Evolutionary conservation across 2,329 filamentous ascomycete genomes (phyloP), one percentile per base, ranked within the genome.

Genomic region (Pseudogymnoascus sp.): DNA sequence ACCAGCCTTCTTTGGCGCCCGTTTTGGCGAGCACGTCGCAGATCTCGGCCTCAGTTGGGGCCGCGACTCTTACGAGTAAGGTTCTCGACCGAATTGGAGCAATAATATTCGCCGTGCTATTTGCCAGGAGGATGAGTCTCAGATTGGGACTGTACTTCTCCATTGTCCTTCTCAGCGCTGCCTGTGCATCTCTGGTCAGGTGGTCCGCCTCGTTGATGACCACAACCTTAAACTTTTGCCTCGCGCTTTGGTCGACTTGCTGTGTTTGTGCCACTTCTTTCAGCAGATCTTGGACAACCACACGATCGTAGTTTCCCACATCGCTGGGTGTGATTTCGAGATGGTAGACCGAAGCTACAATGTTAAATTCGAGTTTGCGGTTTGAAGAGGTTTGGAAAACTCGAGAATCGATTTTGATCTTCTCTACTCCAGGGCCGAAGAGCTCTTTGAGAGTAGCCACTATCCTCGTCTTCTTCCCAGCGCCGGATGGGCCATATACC

Each of bases 121-220:
- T 97, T 57, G 94, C 94, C 63, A 99, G 78, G 63, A 99, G 78
- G 57, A 99, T 97, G 68, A 99, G 76, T 20, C 94, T 83, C 71
- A 99, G 71, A 73, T 99, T 99, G 12, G 93, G 92, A 70, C 90
- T 95, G 80, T 99, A 99, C 75, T 99, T 99, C 77, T 99, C 94
- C 94, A 99, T 99, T 0, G 94, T 99, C 65, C 94, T 82, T 73
- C 94, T 85, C 71, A 99, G 78, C 33, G 95, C 95, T 0, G 95
- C 94, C 76, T 99, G 94, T 3, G 94, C 94, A 79, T 99, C 94
- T 65, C 94, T 81, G 3, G 88, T 94, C 66, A 99, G 81, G 71
- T 96, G 90, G 72, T 99, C 95, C 6, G 94, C 94, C 78, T 99
- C 94, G 70, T 99, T 99, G 80, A 99, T 97, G 36, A 99, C 93